phyloP scores from a whole-genome alignment of 1,284 basidiomycete genomes.

The Cryptococcus sp. region DNA sequence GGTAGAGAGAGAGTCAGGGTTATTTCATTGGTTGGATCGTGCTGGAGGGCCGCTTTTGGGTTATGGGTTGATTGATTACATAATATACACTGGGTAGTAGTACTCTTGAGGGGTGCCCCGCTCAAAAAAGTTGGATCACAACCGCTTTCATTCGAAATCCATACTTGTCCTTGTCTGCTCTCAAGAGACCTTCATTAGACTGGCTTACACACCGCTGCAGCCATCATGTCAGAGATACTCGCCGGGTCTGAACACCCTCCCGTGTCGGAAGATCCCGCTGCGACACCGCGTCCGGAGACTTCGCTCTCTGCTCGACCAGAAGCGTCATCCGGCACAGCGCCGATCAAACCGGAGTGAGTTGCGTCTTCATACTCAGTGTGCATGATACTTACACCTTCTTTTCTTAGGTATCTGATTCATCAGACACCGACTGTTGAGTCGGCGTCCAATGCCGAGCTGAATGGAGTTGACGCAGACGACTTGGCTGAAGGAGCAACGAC shows the following conservation, averaged over 20 bases:
- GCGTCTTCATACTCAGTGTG: background rate
- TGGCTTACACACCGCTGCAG: too few relatives aligned
- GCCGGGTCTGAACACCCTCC: too few relatives aligned
- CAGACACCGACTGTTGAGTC: slow-evolving; percentile 57
- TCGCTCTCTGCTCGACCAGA: slow-evolving; percentile 25
- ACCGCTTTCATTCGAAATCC: too few relatives aligned
- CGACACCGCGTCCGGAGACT: slow-evolving; percentile 26
- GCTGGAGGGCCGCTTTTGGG: too few relatives aligned
- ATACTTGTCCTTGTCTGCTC: too few relatives aligned
- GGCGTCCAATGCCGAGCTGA: slow-evolving; percentile 17
- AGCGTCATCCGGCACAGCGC: slow-evolving; percentile 53
- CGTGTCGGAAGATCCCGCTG: slow-evolving; percentile 15
- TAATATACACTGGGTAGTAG: too few relatives aligned
- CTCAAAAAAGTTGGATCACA: too few relatives aligned
- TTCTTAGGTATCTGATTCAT: slow-evolving; percentile 62
- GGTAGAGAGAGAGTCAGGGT: slow-evolving; percentile 1
- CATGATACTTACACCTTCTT: background rate
- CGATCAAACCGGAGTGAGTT: slow-evolving; percentile 72
- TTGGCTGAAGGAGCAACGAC: slow-evolving; percentile 67
- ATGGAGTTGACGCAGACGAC: slow-evolving; percentile 59
- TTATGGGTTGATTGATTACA: too few relatives aligned
- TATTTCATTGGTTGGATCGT: too few relatives aligned
- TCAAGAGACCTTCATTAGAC: too few relatives aligned
- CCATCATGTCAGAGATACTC: too few relatives aligned
- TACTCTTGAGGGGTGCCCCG: too few relatives aligned